Percentiles rank a stretch among this genome's conserved stretches.
Conservation (phyloP, 176 grass and related monocot genomes). For the Rhynchospora tenuis region DNA sequence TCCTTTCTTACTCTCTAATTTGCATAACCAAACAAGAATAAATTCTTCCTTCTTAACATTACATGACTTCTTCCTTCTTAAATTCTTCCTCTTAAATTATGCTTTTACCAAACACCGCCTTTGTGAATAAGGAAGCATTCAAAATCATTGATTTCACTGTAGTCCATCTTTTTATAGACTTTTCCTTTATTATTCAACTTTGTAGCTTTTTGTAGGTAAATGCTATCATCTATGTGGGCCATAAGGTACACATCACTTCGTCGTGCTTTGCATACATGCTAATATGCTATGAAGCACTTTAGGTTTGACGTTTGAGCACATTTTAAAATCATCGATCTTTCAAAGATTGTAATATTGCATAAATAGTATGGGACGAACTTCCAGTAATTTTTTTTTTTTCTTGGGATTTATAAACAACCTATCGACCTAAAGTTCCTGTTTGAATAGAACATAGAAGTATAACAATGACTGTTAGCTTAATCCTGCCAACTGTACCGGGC, state of each 20-base stretch:
- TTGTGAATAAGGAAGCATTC: not conserved
- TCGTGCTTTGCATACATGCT: not conserved
- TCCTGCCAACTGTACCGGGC: not conserved
- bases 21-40: too few relatives aligned
- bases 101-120: too few relatives aligned
- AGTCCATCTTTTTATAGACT: not conserved
- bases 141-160: not conserved
- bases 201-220: too few relatives aligned
- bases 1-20: too few relatives aligned
- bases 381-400: not conserved
- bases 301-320: not conserved
- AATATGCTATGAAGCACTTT: not conserved
- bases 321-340: not conserved
- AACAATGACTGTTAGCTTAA: not conserved
- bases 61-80: too few relatives aligned
- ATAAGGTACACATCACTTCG: not conserved
- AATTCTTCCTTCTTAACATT: too few relatives aligned
- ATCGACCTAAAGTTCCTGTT: not conserved
- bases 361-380: not conserved
- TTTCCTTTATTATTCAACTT: too few relatives aligned
- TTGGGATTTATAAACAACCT: not conserved
- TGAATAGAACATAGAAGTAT: not conserved
- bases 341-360: not conserved
- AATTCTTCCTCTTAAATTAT: too few relatives aligned
- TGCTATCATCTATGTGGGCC: not conserved